Base-by-base conservation (phyloP, 345 rosid species). In the Moricandia moricandioides region DNA sequence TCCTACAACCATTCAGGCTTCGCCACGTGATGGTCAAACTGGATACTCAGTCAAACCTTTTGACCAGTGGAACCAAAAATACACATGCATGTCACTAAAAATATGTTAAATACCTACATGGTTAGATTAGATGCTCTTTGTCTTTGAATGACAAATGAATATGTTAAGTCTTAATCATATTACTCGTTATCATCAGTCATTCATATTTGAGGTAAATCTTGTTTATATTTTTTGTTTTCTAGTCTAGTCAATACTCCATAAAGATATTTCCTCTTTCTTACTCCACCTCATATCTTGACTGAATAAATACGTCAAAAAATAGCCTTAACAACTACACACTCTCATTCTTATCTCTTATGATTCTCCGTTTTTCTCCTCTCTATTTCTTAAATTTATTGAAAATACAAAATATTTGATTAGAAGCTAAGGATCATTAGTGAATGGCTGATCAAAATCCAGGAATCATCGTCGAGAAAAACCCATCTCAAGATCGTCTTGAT, bases 401-500 rank as follows among this genome's bases (percentile, higher is more conserved):
- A 58, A 29, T 7, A 58, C 31, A 11, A 29, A 1, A 8, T 21
- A 45, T 45, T 43, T 34, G 61, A 67, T 21, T 3, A 10, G n/a
- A 26, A 60, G 13, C 5, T 34, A 16, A 47, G 33, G 13, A 31
- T 18, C 6, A 59, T 3, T 3, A 73, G 51, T 49, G 45, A 55
- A 83, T 86, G 90, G 76, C 84, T 52, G 89, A 77, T 49, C 62
- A 72, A 51, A 81, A 72, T 65, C 83, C 85, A 16, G 75, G 87
- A 70, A 88, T 91, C 79, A 78, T 71, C 33, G 91, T 93, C 0
- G 93, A 93, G 75, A 85, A 66, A 43, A 89, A 85, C 75, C 93
- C 97, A 60, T 67, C 97, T 54, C 86, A 89, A 43, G 76, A 93
- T 17, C 85, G 82, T 45, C 88, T 93, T 30, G 78, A 82, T 6